Evolutionary conservation across 73 alveolate species (phyloP).

Genomic region (Paramecium caudatum): DNA sequence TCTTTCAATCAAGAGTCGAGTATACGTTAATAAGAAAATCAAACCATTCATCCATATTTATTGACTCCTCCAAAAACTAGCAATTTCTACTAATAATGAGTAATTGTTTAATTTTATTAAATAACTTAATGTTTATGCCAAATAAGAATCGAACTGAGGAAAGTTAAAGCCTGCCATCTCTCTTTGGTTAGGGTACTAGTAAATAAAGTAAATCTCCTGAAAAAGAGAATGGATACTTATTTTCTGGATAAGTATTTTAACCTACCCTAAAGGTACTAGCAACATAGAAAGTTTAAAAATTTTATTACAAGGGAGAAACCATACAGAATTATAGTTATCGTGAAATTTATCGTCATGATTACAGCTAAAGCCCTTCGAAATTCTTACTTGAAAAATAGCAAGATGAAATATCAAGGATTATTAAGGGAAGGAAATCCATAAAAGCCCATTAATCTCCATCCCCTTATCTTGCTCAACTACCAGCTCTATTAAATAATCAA

Average conservation of each 20-base stretch:
- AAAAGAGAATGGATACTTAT: no score
- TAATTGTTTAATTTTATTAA: no score
- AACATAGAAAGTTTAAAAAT: background rate
- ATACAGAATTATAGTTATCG: constrained; percentile 2
- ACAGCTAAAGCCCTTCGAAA: background rate
- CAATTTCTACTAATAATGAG: constrained; percentile 24
- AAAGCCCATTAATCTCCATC: constrained; percentile 1
- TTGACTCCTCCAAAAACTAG: constrained; percentile 55
- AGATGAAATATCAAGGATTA: background rate
- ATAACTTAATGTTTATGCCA: no score
- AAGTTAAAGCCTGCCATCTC: no score
- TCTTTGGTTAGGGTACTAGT: no score
- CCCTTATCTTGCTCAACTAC: background rate
- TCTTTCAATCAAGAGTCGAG: background rate
- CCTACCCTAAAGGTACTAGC: constrained; percentile 14
- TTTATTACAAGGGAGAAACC: background rate
- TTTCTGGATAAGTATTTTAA: background rate
- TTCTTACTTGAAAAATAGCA: background rate
- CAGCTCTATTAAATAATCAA: background rate
- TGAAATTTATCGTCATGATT: background rate
- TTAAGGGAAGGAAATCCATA: background rate
- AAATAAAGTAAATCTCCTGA: no score
- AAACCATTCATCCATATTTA: constrained; percentile 48
- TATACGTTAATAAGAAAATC: constrained; percentile 2
- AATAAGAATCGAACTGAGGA: no score